phyloP scores from a whole-genome alignment of 2,329 filamentous ascomycete species.

The Pyricularia pennisetigena region DNA sequence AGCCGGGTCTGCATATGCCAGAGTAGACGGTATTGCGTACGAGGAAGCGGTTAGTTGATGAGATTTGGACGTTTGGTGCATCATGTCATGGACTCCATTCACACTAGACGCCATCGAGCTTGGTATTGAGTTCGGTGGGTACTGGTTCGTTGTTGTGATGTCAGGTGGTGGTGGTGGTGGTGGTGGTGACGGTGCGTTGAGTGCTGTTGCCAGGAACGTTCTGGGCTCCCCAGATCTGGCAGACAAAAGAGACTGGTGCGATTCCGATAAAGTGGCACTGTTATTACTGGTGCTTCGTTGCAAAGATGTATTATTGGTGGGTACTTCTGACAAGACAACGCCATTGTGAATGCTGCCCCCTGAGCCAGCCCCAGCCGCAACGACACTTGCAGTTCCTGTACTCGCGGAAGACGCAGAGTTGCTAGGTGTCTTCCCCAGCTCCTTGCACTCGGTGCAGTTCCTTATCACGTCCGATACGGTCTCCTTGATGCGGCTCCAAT shows the following conservation, averaged over 20 bases:
- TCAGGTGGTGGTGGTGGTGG: not conserved
- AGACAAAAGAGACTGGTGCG: conserved; percentile 1
- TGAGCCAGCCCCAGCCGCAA: not conserved
- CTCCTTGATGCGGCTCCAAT: conserved; percentile 98
- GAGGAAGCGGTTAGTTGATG: conserved; percentile 1
- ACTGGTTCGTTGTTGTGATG: not conserved
- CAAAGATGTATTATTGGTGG: conserved; percentile 1
- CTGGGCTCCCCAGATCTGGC: not conserved
- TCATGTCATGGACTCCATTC: not conserved
- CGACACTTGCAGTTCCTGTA: conserved; percentile 3
- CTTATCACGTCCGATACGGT: conserved; percentile 92
- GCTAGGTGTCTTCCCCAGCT: conserved; percentile 48
- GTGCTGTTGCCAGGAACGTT: conserved; percentile 1
- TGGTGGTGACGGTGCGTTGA: not conserved
- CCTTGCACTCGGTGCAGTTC: conserved; percentile 84
- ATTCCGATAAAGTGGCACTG: not conserved
- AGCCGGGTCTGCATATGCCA: conserved; percentile 18
- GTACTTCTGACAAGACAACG: conserved; percentile 1
- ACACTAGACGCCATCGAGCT: not conserved
- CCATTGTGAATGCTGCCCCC: not conserved
- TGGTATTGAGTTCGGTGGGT: not conserved
- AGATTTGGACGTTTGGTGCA: not conserved
- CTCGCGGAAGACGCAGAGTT: conserved; percentile 8
- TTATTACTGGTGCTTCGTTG: conserved; percentile 1
- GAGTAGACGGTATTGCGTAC: conserved; percentile 6